A percentile compares a stretch with the other conserved stretches of the same genome.
Conservation (phyloP, 345 rosid genomes). For the Jatropha curcas region DNA sequence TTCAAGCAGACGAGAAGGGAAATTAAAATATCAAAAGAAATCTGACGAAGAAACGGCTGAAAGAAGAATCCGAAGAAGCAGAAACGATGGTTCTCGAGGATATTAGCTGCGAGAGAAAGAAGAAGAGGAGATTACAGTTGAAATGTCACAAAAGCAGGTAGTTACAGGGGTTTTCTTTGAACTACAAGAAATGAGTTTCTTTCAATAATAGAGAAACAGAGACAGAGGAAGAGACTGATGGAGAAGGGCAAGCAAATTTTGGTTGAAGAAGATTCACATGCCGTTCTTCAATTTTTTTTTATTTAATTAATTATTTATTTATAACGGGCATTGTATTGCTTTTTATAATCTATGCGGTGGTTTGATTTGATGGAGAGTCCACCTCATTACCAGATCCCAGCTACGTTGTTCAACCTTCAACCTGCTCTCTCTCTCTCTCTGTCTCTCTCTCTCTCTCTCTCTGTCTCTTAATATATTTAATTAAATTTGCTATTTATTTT, state of each 20-base stretch:
- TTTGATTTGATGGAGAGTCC: conserved; percentile 23
- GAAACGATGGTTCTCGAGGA: conserved; percentile 2
- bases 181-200: conserved; percentile 18
- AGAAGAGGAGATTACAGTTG: conserved; percentile 25
- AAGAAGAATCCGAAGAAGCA: background rate
- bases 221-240: conserved; percentile 26
- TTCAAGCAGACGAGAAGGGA: background rate
- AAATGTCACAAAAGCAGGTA: conserved; percentile 40
- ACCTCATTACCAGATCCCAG: conserved; percentile 26
- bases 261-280: conserved; percentile 9
- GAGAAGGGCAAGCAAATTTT: conserved; percentile 38
- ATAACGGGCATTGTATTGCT: background rate
- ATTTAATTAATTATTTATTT: background rate
- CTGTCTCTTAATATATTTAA: no score
- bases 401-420: conserved; percentile 7
- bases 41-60: conserved; percentile 13
- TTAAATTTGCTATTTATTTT: no score
- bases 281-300: no score
- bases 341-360: background rate
- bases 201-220: conserved; percentile 12
- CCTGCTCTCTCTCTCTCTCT: conserved; percentile 8
- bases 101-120: conserved; percentile 2
- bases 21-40: conserved; percentile 7
- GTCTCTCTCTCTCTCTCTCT: no score
- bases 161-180: conserved; percentile 34